Conservation (phyloP, 129 eudicot species). For the Flaveria trinervia region DNA sequence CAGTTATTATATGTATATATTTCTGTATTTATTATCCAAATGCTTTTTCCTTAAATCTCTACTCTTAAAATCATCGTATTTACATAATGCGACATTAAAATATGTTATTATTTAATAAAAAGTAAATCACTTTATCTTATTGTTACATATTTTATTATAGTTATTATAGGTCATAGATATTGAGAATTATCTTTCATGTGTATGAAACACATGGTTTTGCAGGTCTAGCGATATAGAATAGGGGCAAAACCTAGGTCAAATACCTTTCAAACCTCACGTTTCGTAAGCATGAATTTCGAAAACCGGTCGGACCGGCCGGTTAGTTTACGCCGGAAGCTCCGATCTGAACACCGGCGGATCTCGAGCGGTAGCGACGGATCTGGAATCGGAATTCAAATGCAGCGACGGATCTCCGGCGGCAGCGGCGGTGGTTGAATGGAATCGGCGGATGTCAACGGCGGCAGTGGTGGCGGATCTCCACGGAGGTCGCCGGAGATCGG, state of each 20-base stretch:
- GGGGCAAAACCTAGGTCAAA: conserved; percentile 1
- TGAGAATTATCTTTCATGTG: background rate
- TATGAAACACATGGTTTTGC: conserved; percentile 1
- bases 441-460: background rate
- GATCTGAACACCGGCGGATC: background rate
- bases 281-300: background rate
- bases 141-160: too few species aligned
- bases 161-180: background rate
- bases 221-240: background rate
- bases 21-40: background rate
- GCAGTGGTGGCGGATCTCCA: background rate
- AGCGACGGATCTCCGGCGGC: background rate
- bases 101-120: too few species aligned
- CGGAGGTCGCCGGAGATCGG: background rate
- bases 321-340: background rate
- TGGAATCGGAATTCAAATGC: background rate
- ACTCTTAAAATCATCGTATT: too few species aligned
- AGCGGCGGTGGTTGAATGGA: background rate
- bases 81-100: too few species aligned
- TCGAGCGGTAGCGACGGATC: background rate
- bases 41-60: too few species aligned
- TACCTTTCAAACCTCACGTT: background rate
- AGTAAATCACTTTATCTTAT: too few species aligned
- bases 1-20: background rate
- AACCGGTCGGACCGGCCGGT: conserved; percentile 3